Percentiles rank a stretch among this genome's conserved stretches.
These are phyloP conservation scores for Fonsecaea pedrosoi DNA, from an alignment of 2,329 filamentous ascomycete genomes.

Conservation along the genomic window DNA sequence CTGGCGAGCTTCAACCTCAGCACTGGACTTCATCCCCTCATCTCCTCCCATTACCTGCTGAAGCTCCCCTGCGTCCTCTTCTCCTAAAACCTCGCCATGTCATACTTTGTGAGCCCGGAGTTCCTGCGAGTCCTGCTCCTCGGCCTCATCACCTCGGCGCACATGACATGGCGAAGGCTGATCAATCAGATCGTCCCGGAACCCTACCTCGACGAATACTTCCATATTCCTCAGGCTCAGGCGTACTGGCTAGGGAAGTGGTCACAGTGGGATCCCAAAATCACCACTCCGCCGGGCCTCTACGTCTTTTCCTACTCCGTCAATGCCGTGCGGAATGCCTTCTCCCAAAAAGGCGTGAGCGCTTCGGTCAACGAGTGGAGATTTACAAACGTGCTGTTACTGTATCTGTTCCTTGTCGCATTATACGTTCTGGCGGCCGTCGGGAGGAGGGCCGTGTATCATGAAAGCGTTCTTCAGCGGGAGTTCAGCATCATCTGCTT, in stretches of 20 bases:
- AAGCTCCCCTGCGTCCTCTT: not conserved
- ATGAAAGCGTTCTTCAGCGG: constrained; percentile 33
- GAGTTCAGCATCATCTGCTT: constrained; percentile 70
- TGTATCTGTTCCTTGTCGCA: constrained; percentile 36
- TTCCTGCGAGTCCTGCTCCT: constrained; percentile 31
- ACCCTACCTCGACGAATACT: constrained; percentile 64
- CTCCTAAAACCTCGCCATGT: constrained; percentile 24
- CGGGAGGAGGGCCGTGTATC: constrained; percentile 62
- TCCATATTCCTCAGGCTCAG: constrained; percentile 85
- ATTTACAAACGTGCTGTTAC: constrained; percentile 32
- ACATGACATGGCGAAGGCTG: constrained; percentile 49
- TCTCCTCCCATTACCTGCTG: not conserved
- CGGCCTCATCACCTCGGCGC: constrained; percentile 31
- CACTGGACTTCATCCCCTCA: not conserved
- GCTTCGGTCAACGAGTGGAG: constrained; percentile 31
- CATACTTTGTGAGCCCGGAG: constrained; percentile 33
- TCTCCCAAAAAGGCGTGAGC: constrained; percentile 49
- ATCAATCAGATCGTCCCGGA: constrained; percentile 60
- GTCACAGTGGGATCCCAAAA: constrained; percentile 89
- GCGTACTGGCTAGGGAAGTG: constrained; percentile 78
- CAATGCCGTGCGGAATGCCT: constrained; percentile 56
- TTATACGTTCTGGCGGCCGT: constrained; percentile 33
- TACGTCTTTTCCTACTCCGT: constrained; percentile 61
- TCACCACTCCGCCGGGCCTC: constrained; percentile 93
- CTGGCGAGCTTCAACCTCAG: constrained; percentile 2